A percentile compares a stretch with the other conserved stretches of the same genome.
phyloP scores from a whole-genome alignment of 129 eudicot species.

The Mikania micrantha region DNA sequence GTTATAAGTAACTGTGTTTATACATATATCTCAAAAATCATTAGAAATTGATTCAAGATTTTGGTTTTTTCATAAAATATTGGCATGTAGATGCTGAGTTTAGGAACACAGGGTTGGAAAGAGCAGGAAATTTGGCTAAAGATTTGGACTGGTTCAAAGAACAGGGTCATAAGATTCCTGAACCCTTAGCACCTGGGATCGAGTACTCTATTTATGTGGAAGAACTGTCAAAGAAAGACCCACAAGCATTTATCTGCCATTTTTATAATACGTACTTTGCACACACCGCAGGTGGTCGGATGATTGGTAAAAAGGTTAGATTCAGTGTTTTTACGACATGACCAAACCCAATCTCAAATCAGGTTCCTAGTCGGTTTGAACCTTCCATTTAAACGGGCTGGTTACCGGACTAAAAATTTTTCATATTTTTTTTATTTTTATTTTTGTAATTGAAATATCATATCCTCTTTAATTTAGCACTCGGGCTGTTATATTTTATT shows the following conservation, averaged over 20 bases:
- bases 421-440: too few species aligned
- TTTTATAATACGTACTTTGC: conserved; percentile 91
- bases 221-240: conserved; percentile 73
- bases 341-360: too few species aligned
- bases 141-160: conserved; percentile 89
- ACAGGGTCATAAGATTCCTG: conserved; percentile 76
- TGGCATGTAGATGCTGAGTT: conserved; percentile 67
- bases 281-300: conserved; percentile 91
- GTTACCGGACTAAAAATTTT: too few species aligned
- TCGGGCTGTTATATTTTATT: too few species aligned
- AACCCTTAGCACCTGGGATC: conserved; percentile 73
- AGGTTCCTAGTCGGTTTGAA: too few species aligned
- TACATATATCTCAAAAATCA: neutral
- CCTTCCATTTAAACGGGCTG: too few species aligned
- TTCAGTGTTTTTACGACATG: neutral
- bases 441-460: too few species aligned
- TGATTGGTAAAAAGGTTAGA: conserved; percentile 88
- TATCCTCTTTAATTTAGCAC: neutral
- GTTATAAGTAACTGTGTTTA: neutral
- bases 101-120: conserved; percentile 83
- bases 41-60: neutral
- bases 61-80: neutral
- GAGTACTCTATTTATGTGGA: conserved; percentile 53
- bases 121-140: conserved; percentile 55
- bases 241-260: conserved; percentile 92